phyloP scores from a whole-genome alignment of 129 eudicot genomes.

The Saposhnikovia divaricata region DNA sequence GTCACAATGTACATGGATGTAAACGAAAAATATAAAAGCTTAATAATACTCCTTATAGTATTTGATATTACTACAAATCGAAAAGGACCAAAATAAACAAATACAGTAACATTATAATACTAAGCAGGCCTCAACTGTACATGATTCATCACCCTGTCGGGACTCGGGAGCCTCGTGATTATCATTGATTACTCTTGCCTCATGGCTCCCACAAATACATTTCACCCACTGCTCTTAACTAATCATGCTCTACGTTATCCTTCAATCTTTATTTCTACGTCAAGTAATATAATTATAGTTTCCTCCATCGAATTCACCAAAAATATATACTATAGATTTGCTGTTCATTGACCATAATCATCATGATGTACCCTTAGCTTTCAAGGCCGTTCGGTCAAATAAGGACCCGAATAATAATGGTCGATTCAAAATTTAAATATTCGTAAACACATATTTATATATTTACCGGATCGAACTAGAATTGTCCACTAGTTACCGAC shows the following conservation, averaged over 20 bases:
- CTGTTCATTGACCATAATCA: background rate
- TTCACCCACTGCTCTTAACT: background rate
- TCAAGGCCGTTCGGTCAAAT: background rate
- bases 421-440: background rate
- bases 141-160: constrained; percentile 2
- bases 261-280: background rate
- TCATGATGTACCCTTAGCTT: background rate
- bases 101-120: background rate
- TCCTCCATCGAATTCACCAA: background rate
- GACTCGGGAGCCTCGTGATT: constrained; percentile 6
- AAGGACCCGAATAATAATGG: background rate
- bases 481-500: too few species aligned
- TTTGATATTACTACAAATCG: background rate
- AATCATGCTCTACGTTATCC: background rate
- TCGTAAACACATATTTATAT: too few species aligned
- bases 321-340: background rate
- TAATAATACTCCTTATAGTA: background rate
- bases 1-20: background rate
- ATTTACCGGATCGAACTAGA: too few species aligned
- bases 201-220: background rate
- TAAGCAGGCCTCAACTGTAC: constrained; percentile 1
- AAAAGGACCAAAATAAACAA: background rate
- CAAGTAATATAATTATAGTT: background rate
- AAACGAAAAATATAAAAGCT: background rate
- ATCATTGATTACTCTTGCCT: background rate